Evolutionary conservation across 2,329 filamentous ascomycete species (phyloP), one percentile per base, ranked within the genome.

Genomic region (Incumbomyces delicatus): DNA sequence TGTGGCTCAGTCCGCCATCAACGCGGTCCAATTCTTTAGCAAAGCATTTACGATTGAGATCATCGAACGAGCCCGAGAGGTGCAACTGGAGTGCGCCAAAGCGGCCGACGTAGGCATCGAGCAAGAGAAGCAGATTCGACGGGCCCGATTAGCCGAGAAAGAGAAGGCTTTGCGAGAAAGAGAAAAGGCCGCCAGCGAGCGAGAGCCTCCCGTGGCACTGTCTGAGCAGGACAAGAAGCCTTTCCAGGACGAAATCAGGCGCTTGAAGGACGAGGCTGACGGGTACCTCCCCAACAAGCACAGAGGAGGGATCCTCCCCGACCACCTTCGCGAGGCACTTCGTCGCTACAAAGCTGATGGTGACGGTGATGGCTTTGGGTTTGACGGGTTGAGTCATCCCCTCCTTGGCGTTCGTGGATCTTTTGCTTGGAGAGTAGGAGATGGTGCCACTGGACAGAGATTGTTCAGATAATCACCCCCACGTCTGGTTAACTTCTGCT

Each of bases 21-120:
- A 77, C 12, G 77, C 77, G 5, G 77, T 84, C 44, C 77, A 74
- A 35, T 77, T 77, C 10, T 82, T 80, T 59, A 77, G 76, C 16
- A 84, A 84, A 61, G 73, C 80, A 52, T 83, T 82, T 62, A 76
- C 79, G 11, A 80, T 78, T 42, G 76, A 81, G 54, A 70, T 84
- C 47, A 74, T 83, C 46, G 80, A 84, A 61, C 73, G 76, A 55
- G 80, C 80, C 13, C 68, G 78, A 47, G 76, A 77, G 8, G 78
- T 84, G 4, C 81, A 83, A 60, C 51, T 69, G 58, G 66, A 71
- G 55, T 70, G 65, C 63, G 68, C 68, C 11, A 66, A 69, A 5
- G 73, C 70, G 5, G 67, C 69, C 47, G 72, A 74, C 50, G 64
- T 76, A 57, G 71, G 68, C 2, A 73, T 74, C 2, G 71, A 73